phyloP scores from a whole-genome alignment of 2,329 filamentous ascomycete genomes.

The Calonectria crousiana region DNA sequence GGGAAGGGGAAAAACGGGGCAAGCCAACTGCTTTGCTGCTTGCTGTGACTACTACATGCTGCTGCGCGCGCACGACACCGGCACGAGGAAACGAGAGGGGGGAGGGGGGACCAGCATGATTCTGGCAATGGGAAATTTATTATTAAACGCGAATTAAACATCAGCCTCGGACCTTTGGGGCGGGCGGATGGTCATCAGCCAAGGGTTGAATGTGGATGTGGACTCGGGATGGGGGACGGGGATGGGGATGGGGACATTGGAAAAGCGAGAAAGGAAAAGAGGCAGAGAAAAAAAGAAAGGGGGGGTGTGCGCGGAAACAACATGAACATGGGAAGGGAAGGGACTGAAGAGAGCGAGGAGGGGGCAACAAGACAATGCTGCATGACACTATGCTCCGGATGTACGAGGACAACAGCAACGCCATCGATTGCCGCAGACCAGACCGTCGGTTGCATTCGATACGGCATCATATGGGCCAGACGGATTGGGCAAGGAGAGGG shows the following conservation, averaged over 20 bases:
- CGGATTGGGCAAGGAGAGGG: conserved; percentile 20
- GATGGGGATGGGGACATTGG: conserved; percentile 20
- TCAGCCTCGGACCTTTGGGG: conserved; percentile 28
- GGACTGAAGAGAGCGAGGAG: background rate
- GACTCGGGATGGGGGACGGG: conserved; percentile 12
- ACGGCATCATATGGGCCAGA: conserved; percentile 27
- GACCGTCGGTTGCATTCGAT: conserved; percentile 22
- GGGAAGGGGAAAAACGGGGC: conserved; percentile 62
- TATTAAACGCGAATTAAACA: conserved; percentile 44
- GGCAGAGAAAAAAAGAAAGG: conserved; percentile 10
- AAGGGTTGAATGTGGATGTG: conserved; percentile 13
- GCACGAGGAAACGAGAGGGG: conserved; percentile 36
- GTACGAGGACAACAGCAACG: conserved; percentile 19
- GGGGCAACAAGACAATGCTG: conserved; percentile 15
- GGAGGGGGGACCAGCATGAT: conserved; percentile 42
- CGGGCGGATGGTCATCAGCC: conserved; percentile 25
- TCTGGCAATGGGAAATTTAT: conserved; percentile 45
- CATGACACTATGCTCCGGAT: conserved; percentile 16
- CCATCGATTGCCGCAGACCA: conserved; percentile 26
- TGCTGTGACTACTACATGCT: conserved; percentile 37
- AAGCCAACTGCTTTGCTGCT: conserved; percentile 37
- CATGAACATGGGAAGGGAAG: conserved; percentile 1
- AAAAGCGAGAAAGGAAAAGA: conserved; percentile 8
- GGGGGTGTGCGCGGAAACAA: conserved; percentile 9
- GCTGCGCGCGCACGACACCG: conserved; percentile 43